Evolutionary conservation across 257 asterid species (phyloP).

Genomic region (Nicotiana attenuata): DNA sequence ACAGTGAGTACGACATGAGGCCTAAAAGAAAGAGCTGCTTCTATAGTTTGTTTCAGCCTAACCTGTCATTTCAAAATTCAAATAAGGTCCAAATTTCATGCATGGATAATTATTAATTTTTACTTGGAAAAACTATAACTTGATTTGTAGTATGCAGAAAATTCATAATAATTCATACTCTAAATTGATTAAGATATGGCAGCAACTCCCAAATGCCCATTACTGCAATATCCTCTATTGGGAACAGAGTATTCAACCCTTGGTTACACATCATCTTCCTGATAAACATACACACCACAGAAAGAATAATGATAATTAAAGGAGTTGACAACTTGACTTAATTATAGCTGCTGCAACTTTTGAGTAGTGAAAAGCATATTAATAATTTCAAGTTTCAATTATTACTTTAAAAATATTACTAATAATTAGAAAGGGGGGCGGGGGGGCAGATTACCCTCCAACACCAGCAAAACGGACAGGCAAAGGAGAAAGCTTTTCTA

Average conservation of each 20-base stretch:
- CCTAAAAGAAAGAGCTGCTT: conserved; percentile 58
- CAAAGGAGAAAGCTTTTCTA: conserved; percentile 52
- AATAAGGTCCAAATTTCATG: conserved; percentile 15
- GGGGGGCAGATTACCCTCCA: no score
- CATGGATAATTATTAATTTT: no score
- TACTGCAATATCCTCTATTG: conserved; percentile 86
- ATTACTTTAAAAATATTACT: not conserved
- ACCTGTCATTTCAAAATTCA: conserved; percentile 38
- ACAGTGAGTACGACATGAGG: conserved; percentile 94
- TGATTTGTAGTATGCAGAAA: not conserved
- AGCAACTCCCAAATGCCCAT: conserved; percentile 96
- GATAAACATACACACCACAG: conserved; percentile 5
- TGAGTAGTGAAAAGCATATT: not conserved
- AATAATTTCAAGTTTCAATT: not conserved
- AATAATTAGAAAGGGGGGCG: no score
- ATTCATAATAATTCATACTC: conserved; percentile 35
- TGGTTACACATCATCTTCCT: conserved; percentile 70
- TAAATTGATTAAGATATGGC: conserved; percentile 74
- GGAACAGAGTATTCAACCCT: conserved; percentile 62
- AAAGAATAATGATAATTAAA: not conserved
- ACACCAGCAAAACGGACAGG: conserved; percentile 53
- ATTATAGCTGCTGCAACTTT: not conserved
- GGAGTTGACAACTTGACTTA: not conserved
- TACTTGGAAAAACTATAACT: not conserved
- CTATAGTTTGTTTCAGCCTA: conserved; percentile 57